Conservation (phyloP, 1,139 yeast species). For the Dujonia santamariae region DNA sequence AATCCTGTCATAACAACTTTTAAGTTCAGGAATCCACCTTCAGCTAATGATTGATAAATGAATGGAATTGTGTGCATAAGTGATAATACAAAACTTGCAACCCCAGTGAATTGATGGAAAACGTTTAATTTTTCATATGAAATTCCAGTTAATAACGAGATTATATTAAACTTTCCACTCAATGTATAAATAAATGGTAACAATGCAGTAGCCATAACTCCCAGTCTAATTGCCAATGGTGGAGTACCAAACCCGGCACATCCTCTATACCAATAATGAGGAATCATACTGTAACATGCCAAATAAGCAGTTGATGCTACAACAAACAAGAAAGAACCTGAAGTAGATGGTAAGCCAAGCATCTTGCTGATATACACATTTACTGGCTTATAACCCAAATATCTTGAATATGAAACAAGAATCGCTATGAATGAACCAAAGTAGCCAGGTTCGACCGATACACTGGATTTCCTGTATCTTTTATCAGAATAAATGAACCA, state of each 20-base stretch:
- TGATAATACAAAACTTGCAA: slow-evolving; percentile 44
- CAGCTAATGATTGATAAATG: slow-evolving; percentile 40
- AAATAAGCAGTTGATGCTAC: slow-evolving; percentile 41
- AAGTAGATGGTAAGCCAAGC: slow-evolving; percentile 51
- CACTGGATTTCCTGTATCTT: slow-evolving; percentile 17
- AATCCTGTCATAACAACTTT: slow-evolving; percentile 12
- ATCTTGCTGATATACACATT: slow-evolving; percentile 32
- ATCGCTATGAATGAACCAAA: slow-evolving; percentile 24
- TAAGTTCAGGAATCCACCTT: slow-evolving; percentile 45
- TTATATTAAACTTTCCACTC: slow-evolving; percentile 52
- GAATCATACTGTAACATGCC: slow-evolving; percentile 43
- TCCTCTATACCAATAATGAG: slow-evolving; percentile 54
- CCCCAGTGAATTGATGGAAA: slow-evolving; percentile 50
- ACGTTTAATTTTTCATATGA: slow-evolving; percentile 55
- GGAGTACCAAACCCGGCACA: slow-evolving; percentile 62
- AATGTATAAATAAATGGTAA: slow-evolving; percentile 50
- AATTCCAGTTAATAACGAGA: slow-evolving; percentile 51
- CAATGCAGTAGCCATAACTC: slow-evolving; percentile 50
- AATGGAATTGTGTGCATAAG: slow-evolving; percentile 57
- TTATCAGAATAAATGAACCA: slow-evolving; percentile 35
- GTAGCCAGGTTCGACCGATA: slow-evolving; percentile 10
- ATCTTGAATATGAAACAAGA: slow-evolving; percentile 40
- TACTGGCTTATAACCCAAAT: slow-evolving; percentile 46
- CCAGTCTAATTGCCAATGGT: slow-evolving; percentile 59
- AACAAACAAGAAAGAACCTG: slow-evolving; percentile 45